These are phyloP conservation scores for Metarhizium sp. DNA, from an alignment of 2,329 filamentous ascomycete genomes.

Conservation along the genomic window DNA sequence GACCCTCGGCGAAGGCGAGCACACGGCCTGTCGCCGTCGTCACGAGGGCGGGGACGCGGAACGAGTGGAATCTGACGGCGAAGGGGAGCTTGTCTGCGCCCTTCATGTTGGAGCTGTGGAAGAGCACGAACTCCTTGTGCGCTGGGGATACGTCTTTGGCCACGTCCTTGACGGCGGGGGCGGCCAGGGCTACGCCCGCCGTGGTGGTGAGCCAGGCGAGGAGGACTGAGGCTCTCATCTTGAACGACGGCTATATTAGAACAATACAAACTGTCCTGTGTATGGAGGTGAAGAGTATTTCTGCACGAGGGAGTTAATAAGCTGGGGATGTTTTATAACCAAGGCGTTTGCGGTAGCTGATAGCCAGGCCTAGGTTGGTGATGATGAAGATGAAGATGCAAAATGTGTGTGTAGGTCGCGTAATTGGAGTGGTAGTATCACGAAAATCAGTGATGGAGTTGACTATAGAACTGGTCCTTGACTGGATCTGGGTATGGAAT, in stretches of 20 bases:
- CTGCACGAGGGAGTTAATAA: too few relatives aligned
- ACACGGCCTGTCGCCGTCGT: constrained; percentile 15
- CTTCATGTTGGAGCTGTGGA: constrained; percentile 18
- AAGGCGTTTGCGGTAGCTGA: too few relatives aligned
- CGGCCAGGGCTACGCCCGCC: not conserved
- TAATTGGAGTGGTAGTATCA: too few relatives aligned
- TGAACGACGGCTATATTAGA: not conserved
- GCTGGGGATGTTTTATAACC: too few relatives aligned
- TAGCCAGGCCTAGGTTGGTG: too few relatives aligned
- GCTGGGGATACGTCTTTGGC: not conserved
- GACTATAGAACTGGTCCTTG: too few relatives aligned
- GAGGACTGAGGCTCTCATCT: not conserved
- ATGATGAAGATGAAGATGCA: too few relatives aligned
- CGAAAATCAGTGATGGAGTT: too few relatives aligned
- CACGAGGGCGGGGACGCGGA: constrained; percentile 17
- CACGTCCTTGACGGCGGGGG: not conserved
- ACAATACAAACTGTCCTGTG: not conserved
- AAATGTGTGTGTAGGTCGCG: too few relatives aligned
- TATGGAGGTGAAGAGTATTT: not conserved
- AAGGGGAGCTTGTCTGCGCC: constrained; percentile 16
- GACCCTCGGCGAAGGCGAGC: constrained; percentile 18
- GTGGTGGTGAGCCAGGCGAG: not conserved
- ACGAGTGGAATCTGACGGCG: constrained; percentile 19
- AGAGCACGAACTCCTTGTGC: constrained; percentile 16
- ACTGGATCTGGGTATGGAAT: too few relatives aligned